These are phyloP conservation scores for Schizosaccharomyces lindneri DNA, from an alignment of 805 yeast species.

Conservation along the genomic window DNA sequence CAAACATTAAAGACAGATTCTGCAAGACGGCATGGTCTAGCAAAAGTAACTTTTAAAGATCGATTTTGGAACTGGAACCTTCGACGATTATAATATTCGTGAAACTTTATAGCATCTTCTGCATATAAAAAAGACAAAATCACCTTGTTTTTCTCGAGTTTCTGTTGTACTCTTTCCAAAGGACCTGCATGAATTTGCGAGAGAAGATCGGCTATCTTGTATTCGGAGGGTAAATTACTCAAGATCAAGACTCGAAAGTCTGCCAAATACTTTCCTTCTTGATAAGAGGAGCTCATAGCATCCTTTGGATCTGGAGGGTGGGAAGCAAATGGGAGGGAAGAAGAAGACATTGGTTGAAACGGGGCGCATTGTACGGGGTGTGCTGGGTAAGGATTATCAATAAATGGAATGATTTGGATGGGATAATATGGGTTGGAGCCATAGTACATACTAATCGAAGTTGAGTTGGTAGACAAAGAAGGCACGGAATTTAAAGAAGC, in stretches of 20 bases:
- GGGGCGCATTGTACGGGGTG: too few species aligned
- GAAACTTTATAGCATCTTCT: constrained; percentile 69
- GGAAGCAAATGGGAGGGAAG: background rate
- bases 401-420: too few species aligned
- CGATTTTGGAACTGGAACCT: constrained; percentile 55
- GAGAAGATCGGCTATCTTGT: background rate
- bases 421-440: too few species aligned
- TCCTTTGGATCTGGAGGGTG: background rate
- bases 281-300: background rate
- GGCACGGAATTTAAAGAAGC: too few species aligned
- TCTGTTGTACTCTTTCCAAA: constrained; percentile 42
- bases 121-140: constrained; percentile 74
- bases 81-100: constrained; percentile 75
- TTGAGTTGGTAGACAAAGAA: too few species aligned
- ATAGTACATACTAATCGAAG: too few species aligned
- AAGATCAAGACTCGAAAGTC: background rate
- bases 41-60: constrained; percentile 83
- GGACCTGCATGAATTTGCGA: constrained; percentile 52
- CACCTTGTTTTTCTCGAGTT: constrained; percentile 74
- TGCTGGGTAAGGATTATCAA: too few species aligned
- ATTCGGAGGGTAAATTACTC: background rate
- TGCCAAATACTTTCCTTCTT: background rate
- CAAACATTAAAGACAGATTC: constrained; percentile 56
- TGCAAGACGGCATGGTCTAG: constrained; percentile 52
- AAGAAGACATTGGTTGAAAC: too few species aligned